Conservation (phyloP, 2,329 filamentous ascomycete species). For the Teratosphaeria epicoccoides region DNA sequence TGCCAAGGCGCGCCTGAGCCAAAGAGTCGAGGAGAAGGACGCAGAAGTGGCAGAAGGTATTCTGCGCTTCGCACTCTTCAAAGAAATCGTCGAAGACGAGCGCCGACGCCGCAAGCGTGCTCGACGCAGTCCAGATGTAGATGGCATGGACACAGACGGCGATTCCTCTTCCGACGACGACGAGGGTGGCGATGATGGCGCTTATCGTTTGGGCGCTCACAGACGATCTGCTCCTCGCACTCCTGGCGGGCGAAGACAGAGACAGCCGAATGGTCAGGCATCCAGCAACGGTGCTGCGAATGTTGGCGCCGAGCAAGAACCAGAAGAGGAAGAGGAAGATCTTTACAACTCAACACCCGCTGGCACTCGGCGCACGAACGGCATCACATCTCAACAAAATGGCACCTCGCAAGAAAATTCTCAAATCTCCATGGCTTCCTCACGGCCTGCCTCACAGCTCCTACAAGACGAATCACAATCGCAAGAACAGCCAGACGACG, state of each 20-base stretch:
- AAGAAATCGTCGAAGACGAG: constrained; percentile 73
- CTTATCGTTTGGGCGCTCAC: constrained; percentile 10
- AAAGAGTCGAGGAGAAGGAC: constrained; percentile 79
- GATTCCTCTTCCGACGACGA: constrained; percentile 48
- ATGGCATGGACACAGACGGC: constrained; percentile 45
- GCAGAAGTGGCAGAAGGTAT: constrained; percentile 81
- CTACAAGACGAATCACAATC: constrained; percentile 44
- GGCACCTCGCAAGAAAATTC: constrained; percentile 26
- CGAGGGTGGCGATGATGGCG: constrained; percentile 40
- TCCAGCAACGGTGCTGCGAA: constrained; percentile 19
- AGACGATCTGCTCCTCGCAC: constrained; percentile 17
- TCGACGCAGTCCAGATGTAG: constrained; percentile 47
- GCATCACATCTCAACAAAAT: constrained; percentile 7
- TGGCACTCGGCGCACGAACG: constrained; percentile 31
- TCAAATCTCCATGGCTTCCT: constrained; percentile 67
- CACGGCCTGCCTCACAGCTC: constrained; percentile 63
- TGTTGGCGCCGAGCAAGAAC: constrained; percentile 20
- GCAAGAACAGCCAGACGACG: constrained; percentile 32
- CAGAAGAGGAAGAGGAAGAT: constrained; percentile 45
- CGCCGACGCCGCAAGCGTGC: constrained; percentile 76
- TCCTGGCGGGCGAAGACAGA: constrained; percentile 14
- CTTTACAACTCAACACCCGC: constrained; percentile 43
- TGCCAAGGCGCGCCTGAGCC: constrained; percentile 82
- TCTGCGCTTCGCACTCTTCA: constrained; percentile 89
- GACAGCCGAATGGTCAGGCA: constrained; percentile 8